A percentile compares a stretch with the other conserved stretches of the same genome.
Conservation (phyloP, 2,329 filamentous ascomycete genomes). For the Orbilia javanica region DNA sequence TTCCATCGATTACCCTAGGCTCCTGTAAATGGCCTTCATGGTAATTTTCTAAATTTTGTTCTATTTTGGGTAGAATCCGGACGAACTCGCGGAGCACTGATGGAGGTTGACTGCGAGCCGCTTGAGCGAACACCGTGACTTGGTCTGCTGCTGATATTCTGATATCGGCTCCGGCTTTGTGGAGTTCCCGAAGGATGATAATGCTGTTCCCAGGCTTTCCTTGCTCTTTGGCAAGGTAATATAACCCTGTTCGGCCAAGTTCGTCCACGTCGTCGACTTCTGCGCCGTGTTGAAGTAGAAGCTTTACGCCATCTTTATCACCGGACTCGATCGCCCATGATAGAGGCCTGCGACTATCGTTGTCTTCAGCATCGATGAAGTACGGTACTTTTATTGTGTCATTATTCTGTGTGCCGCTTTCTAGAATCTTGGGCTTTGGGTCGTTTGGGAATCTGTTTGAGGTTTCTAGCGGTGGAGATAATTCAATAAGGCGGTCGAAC, state of each 20-base stretch:
- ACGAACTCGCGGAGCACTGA: constrained; percentile 4
- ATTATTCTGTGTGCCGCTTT: not conserved
- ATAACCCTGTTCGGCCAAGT: not conserved
- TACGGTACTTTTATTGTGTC: not conserved
- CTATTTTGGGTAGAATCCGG: not conserved
- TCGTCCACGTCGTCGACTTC: constrained; percentile 4
- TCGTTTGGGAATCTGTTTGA: not conserved
- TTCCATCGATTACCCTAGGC: not conserved
- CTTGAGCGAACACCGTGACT: constrained; percentile 8
- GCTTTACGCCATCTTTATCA: not conserved
- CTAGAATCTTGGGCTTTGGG: not conserved
- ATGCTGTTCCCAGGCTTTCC: not conserved
- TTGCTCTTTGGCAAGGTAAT: not conserved
- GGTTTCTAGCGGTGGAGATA: not conserved
- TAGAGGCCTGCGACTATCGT: constrained; percentile 19
- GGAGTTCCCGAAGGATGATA: not conserved
- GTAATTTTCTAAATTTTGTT: not conserved
- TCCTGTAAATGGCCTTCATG: not conserved
- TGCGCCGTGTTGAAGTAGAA: not conserved
- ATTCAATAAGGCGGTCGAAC: not conserved
- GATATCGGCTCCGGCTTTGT: not conserved
- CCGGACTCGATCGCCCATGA: constrained; percentile 4
- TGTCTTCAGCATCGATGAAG: constrained; percentile 8
- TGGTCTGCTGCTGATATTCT: not conserved
- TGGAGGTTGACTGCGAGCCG: not conserved